Conservation (phyloP, 208 protist genomes). For the Leishmania mexicana region DNA sequence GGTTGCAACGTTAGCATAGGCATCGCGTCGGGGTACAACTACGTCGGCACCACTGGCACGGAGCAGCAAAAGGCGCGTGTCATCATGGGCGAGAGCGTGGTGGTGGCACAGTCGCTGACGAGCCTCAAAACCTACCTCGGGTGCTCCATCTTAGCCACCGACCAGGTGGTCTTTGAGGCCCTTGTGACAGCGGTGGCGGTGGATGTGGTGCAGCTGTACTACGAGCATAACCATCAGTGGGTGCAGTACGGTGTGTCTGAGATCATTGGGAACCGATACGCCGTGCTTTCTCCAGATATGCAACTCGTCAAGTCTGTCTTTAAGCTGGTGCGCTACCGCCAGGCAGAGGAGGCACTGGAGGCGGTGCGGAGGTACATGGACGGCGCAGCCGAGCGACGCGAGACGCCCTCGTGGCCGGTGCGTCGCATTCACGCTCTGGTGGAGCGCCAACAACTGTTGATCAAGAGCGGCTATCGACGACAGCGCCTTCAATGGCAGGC, state of each 20-base stretch:
- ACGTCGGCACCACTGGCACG: conserved; percentile 61
- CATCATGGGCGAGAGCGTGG: conserved; percentile 44
- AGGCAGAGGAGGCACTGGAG: conserved; percentile 33
- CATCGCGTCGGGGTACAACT: conserved; percentile 49
- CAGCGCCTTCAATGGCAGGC: conserved; percentile 33
- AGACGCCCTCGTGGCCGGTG: conserved; percentile 37
- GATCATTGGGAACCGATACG: conserved; percentile 28
- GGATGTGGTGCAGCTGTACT: conserved; percentile 50
- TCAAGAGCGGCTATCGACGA: conserved; percentile 44
- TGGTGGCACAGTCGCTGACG: conserved; percentile 35
- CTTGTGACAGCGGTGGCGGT: conserved; percentile 40
- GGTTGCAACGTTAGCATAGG: conserved; percentile 38
- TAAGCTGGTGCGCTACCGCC: conserved; percentile 41
- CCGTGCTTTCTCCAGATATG: conserved; percentile 21
- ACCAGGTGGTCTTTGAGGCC: conserved; percentile 39
- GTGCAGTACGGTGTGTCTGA: conserved; percentile 41
- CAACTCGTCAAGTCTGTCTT: conserved; percentile 42
- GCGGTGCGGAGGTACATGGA: conserved; percentile 26
- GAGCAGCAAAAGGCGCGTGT: conserved; percentile 56
- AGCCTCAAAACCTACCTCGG: conserved; percentile 39
- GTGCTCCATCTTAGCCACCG: conserved; percentile 44
- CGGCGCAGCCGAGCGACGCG: not conserved
- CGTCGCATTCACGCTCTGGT: conserved; percentile 32
- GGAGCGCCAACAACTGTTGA: conserved; percentile 25
- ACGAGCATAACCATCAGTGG: conserved; percentile 26